Conservation (phyloP, 1,284 basidiomycete species). For the Testicularia cyperi region DNA sequence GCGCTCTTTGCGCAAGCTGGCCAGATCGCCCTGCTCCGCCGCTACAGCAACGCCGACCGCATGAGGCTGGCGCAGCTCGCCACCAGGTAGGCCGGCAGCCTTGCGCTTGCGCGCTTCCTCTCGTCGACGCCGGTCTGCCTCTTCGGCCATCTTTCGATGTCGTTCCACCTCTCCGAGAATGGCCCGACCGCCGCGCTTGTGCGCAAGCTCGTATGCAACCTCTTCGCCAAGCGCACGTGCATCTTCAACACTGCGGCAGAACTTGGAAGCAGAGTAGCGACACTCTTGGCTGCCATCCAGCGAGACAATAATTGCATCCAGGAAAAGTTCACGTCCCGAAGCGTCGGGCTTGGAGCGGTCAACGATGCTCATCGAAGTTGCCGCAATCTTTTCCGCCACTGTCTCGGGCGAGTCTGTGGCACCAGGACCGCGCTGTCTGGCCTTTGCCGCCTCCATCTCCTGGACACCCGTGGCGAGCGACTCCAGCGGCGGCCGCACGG, state of each 20-base stretch:
- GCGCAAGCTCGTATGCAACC: conserved; percentile 49
- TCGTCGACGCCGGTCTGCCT: conserved; percentile 45
- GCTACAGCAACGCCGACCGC: conserved; percentile 10
- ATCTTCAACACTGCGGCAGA: conserved; percentile 38
- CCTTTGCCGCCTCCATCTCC: conserved; percentile 6
- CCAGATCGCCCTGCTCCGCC: conserved; percentile 25
- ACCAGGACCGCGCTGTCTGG: neutral
- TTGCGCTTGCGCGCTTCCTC: conserved; percentile 38
- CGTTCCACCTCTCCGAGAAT: conserved; percentile 59
- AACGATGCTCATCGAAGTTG: conserved; percentile 32
- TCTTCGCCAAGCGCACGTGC: conserved; percentile 45
- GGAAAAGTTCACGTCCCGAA: conserved; percentile 29
- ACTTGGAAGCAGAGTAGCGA: conserved; percentile 27
- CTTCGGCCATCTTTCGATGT: conserved; percentile 55
- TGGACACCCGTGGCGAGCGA: conserved; percentile 28
- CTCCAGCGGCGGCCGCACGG: conserved; percentile 22
- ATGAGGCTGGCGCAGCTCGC: conserved; percentile 1
- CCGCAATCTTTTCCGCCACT: conserved; percentile 33
- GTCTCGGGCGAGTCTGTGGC: conserved; percentile 5
- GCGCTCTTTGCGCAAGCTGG: conserved; percentile 17
- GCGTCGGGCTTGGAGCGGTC: conserved; percentile 38
- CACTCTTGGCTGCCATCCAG: conserved; percentile 51
- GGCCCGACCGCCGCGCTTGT: conserved; percentile 42
- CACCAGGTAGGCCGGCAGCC: conserved; percentile 20
- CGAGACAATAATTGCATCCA: conserved; percentile 58